Percentiles rank a stretch among this genome's conserved stretches.
phyloP scores from a whole-genome alignment of 257 asterid genomes.

The Pogostemon cablin region DNA sequence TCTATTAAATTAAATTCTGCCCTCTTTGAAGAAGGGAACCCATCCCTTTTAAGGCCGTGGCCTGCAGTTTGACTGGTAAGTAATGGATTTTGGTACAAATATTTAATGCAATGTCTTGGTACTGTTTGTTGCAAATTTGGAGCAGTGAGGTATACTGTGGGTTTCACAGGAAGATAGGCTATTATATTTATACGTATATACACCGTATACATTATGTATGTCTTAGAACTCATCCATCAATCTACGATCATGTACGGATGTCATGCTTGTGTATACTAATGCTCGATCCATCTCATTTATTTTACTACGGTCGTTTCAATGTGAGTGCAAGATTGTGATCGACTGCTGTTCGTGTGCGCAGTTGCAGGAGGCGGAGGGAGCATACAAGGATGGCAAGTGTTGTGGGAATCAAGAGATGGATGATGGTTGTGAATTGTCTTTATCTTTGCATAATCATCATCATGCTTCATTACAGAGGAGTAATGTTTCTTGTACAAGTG shows the following conservation, averaged over 20 bases:
- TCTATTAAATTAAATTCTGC: constrained; percentile 10
- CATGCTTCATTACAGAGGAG: constrained; percentile 46
- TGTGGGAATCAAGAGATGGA: constrained; percentile 20
- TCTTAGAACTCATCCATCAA: too few species aligned
- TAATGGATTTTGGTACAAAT: constrained; percentile 20
- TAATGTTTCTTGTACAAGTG: constrained; percentile 55
- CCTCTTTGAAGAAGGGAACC: not conserved
- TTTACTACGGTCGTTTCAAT: too few species aligned
- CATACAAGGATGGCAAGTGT: constrained; percentile 25
- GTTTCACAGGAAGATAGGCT: not conserved
- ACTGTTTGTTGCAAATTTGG: constrained; percentile 12
- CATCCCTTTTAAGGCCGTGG: not conserved
- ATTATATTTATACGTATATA: too few species aligned
- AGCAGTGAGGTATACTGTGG: constrained; percentile 6
- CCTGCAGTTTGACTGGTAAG: constrained; percentile 28
- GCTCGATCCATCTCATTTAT: too few species aligned
- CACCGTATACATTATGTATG: too few species aligned
- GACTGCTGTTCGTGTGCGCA: not conserved
- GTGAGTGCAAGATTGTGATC: not conserved
- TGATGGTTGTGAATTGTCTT: constrained; percentile 53
- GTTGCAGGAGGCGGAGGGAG: constrained; percentile 20
- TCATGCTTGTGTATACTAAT: not conserved
- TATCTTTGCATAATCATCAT: constrained; percentile 42
- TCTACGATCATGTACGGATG: too few species aligned
- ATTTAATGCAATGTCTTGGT: constrained; percentile 27